phyloP scores from a whole-genome alignment of 495 filamentous ascomycete genomes.

The Penicillium pancosmium region DNA sequence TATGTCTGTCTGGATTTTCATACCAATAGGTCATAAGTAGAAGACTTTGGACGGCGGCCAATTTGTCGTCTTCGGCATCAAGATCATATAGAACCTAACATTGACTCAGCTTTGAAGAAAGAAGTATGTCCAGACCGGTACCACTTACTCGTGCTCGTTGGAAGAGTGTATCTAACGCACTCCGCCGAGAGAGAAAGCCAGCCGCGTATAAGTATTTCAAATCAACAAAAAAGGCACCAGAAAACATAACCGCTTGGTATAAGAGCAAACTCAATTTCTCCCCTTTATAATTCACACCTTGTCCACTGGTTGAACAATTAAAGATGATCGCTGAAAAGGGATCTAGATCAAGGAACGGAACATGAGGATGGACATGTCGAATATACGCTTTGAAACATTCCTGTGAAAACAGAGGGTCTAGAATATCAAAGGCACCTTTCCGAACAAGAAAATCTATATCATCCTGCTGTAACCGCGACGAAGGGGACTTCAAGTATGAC shows the following conservation, averaged over 20 bases:
- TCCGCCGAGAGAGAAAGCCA: slow-evolving; percentile 48
- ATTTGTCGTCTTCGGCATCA: slow-evolving; percentile 13
- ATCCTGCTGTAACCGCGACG: not conserved
- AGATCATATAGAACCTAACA: slow-evolving; percentile 18
- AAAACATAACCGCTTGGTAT: slow-evolving; percentile 73
- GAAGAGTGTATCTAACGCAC: slow-evolving; percentile 14
- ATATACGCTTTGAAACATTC: slow-evolving; percentile 17
- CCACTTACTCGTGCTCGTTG: slow-evolving; percentile 12
- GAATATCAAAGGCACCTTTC: slow-evolving; percentile 17
- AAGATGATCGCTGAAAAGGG: slow-evolving; percentile 60
- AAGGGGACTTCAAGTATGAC: slow-evolving; percentile 7
- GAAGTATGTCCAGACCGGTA: not conserved
- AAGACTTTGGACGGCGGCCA: slow-evolving; percentile 16
- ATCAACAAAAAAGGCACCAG: slow-evolving; percentile 68
- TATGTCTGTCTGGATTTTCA: slow-evolving; percentile 11
- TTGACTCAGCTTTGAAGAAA: not conserved
- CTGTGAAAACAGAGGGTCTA: not conserved
- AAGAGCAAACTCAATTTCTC: slow-evolving; percentile 66
- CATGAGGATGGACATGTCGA: slow-evolving; percentile 66
- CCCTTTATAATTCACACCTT: slow-evolving; percentile 42
- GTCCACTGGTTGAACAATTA: slow-evolving; percentile 32
- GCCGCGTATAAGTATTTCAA: slow-evolving; percentile 59
- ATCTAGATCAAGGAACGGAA: slow-evolving; percentile 70
- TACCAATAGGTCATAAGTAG: slow-evolving; percentile 26
- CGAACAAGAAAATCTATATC: slow-evolving; percentile 12